These are phyloP conservation scores for Talaromyces islandicus DNA, from an alignment of 2,329 filamentous ascomycete species.

Conservation along the genomic window DNA sequence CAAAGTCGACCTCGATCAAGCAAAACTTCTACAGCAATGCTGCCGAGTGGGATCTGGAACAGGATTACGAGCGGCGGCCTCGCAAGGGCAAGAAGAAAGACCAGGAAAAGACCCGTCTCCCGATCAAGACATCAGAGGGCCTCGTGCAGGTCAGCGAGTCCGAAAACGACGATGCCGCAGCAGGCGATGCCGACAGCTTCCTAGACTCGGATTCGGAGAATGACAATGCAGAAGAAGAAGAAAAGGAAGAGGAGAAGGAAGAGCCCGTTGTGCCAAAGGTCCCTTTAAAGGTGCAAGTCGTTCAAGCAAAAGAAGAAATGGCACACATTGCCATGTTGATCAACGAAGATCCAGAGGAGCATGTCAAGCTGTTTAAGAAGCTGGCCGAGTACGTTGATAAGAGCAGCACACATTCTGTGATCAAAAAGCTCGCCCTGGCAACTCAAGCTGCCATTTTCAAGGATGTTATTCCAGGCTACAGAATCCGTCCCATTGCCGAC, in stretches of 20 bases:
- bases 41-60: conserved; percentile 82
- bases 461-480: conserved; percentile 92
- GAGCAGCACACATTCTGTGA: conserved; percentile 54
- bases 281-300: conserved; percentile 70
- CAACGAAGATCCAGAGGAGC: conserved; percentile 90
- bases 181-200: conserved; percentile 59
- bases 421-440: conserved; percentile 79
- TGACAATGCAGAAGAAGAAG: conserved; percentile 44
- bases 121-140: conserved; percentile 81
- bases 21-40: conserved; percentile 65
- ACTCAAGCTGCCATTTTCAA: conserved; percentile 90
- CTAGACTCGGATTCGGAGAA: conserved; percentile 45
- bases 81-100: conserved; percentile 69
- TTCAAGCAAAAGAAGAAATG: conserved; percentile 85
- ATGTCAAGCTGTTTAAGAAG: conserved; percentile 71
- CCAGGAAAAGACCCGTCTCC: conserved; percentile 68
- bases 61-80: conserved; percentile 77
- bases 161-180: conserved; percentile 31
- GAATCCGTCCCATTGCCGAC: conserved; percentile 76
- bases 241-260: conserved; percentile 36
- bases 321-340: conserved; percentile 73
- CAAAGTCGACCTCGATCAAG: conserved; percentile 20
- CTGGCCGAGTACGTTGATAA: conserved; percentile 64
- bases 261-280: conserved; percentile 53
- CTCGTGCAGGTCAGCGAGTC: conserved; percentile 52